Evolutionary conservation across 140 eudicot species (phyloP), one percentile per base, ranked within the genome.

Genomic region (Senecio squalidus): DNA sequence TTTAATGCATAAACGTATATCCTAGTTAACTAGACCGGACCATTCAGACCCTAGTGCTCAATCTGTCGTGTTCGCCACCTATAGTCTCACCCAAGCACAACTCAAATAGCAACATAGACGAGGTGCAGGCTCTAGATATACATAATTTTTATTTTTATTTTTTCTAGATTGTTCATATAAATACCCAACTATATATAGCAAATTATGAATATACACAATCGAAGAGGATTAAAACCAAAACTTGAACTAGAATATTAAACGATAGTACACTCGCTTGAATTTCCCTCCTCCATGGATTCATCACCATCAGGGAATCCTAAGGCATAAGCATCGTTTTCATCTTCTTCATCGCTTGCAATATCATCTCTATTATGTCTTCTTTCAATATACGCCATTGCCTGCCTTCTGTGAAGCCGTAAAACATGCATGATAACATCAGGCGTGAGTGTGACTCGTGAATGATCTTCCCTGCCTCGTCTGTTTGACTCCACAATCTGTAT

Each of bases 351-450:
- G 15, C 74, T 83, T 44, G 75, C 86, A 58, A 69, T 29, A 62
- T 83, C 93, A 30, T 65, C 69, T 72, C 81, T 68, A 27, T 67
- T 55, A 4, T 60, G 62, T 57, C 84, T 72, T 60, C 97, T 68
- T 74, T 89, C 93, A 0, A 82, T 72, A 66, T 79, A 89, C 43
- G 85, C 89, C 69, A 75, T 68, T 9, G 94, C 86, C 52, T 85
- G 97, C 70, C 97, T 74, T 72, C 95, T 75, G 49, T 85, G 95
- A 36, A 89, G 74, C 46, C 97, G 81, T 44, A 89, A 71, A 65
- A 85, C 44, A 28, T 55, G 60, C 60, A 55, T 55, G 2, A 55
- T 55, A 16, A 89, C 89, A 40, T 89, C 97, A 0, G 97, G 95
- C n/a, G 93, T 77, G 55, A 89, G 85, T 20, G 95, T 74, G 29